Conservation (phyloP, 164 flowering plant genomes). For the Vitis amurensis region DNA sequence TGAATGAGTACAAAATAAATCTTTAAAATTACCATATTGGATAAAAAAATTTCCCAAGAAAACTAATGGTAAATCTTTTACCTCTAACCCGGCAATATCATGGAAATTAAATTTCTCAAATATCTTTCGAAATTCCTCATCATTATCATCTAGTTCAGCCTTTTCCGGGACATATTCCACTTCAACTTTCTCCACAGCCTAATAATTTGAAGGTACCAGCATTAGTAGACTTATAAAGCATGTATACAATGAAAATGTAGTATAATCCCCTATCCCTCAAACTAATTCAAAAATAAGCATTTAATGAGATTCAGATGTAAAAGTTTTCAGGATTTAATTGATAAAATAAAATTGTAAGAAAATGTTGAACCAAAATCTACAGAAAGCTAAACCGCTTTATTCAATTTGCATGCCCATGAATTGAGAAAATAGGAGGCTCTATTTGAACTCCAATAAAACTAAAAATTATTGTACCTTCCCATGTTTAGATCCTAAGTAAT, state of each 20-base stretch:
- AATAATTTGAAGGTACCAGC: background rate
- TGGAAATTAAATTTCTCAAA: constrained; percentile 73
- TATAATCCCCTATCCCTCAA: no score
- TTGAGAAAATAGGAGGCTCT: no score
- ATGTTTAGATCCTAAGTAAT: no score
- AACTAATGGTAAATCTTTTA: constrained; percentile 9
- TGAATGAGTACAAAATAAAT: constrained; percentile 10
- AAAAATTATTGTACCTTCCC: no score
- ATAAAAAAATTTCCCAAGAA: background rate
- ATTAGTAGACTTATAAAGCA: background rate
- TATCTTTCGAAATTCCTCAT: constrained; percentile 75
- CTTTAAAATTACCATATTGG: background rate
- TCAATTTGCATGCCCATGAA: no score
- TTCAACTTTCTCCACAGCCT: constrained; percentile 62
- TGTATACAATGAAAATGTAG: background rate
- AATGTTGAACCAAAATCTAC: background rate
- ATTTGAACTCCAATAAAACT: no score
- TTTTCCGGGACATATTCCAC: constrained; percentile 89
- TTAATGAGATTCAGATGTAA: no score
- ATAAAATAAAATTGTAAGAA: background rate
- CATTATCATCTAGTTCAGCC: constrained; percentile 65
- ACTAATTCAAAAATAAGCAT: no score
- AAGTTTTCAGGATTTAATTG: no score
- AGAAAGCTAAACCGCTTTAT: background rate
- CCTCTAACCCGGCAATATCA: constrained; percentile 52